Conservation (phyloP, 176 grass and related monocot species). For the Oryza brachyantha region DNA sequence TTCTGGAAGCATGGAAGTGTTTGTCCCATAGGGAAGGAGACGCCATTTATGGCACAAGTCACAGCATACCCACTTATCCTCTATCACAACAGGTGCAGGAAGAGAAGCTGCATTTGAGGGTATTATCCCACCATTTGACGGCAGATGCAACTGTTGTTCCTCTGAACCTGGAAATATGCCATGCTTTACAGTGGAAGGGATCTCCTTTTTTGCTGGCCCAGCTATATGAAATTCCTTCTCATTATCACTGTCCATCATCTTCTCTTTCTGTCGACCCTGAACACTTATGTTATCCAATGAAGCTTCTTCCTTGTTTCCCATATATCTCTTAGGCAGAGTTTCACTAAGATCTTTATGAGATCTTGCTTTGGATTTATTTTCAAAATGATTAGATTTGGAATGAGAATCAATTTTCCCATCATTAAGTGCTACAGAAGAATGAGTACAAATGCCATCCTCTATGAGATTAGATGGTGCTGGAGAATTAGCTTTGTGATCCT, state of each 20-base stretch:
- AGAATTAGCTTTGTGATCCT: conserved; percentile 34
- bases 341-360: conserved; percentile 30
- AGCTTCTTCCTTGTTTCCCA: conserved; percentile 15
- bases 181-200: conserved; percentile 35
- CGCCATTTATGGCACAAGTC: conserved; percentile 75
- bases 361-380: conserved; percentile 38
- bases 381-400: conserved; percentile 35
- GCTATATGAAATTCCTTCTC: conserved; percentile 34
- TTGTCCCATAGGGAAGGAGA: conserved; percentile 69
- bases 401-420: conserved; percentile 44
- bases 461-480: conserved; percentile 18
- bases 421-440: conserved; percentile 32
- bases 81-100: conserved; percentile 43
- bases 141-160: conserved; percentile 30
- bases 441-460: conserved; percentile 10
- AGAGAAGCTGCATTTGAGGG: conserved; percentile 10
- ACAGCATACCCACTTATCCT: conserved; percentile 77
- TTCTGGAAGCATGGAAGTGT: conserved; percentile 56
- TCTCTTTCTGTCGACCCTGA: conserved; percentile 24
- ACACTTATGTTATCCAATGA: conserved; percentile 36
- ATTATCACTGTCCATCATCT: conserved; percentile 33
- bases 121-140: conserved; percentile 23
- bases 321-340: conserved; percentile 20
- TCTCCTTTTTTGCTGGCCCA: conserved; percentile 39
- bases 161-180: conserved; percentile 21